Evolutionary conservation across 78 protist genomes (phyloP).

Genomic region (Trichosphaerium sp.): DNA sequence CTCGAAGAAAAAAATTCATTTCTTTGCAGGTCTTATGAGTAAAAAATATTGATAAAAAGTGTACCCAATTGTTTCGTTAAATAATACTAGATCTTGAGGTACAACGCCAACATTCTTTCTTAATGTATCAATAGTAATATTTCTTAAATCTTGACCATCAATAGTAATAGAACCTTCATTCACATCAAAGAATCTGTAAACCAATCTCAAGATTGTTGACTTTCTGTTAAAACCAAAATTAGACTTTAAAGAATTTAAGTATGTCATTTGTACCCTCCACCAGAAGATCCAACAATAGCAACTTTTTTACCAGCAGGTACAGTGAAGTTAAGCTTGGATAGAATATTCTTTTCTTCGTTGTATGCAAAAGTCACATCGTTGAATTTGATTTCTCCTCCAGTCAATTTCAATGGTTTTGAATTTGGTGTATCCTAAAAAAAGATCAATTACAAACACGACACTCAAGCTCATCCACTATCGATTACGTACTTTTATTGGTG

Average conservation of each 20-base stretch:
- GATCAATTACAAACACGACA: no score
- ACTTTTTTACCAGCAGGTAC: conserved; percentile 61
- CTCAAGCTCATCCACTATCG: no score
- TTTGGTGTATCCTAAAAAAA: conserved; percentile 1
- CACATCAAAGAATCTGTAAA: conserved; percentile 73
- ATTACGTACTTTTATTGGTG: no score
- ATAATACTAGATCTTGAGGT: conserved; percentile 83
- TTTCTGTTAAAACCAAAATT: no score
- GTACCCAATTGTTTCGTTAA: conserved; percentile 63
- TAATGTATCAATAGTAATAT: conserved; percentile 25
- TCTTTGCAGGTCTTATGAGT: no score
- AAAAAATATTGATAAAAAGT: no score
- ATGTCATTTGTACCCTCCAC: conserved; percentile 54
- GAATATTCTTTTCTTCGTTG: conserved; percentile 1
- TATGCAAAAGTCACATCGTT: conserved; percentile 58
- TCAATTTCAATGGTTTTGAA: conserved; percentile 16
- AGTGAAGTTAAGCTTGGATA: conserved; percentile 45
- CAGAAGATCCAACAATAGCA: conserved; percentile 85
- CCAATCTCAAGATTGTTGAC: conserved; percentile 61
- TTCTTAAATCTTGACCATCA: conserved; percentile 67
- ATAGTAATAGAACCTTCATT: conserved; percentile 58
- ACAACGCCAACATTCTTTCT: conserved; percentile 61
- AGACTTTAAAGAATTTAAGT: not conserved
- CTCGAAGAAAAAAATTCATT: no score
- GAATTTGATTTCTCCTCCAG: conserved; percentile 48